Evolutionary conservation across 1,284 basidiomycete species (phyloP).

Genomic region (Farysia itapuensis): DNA sequence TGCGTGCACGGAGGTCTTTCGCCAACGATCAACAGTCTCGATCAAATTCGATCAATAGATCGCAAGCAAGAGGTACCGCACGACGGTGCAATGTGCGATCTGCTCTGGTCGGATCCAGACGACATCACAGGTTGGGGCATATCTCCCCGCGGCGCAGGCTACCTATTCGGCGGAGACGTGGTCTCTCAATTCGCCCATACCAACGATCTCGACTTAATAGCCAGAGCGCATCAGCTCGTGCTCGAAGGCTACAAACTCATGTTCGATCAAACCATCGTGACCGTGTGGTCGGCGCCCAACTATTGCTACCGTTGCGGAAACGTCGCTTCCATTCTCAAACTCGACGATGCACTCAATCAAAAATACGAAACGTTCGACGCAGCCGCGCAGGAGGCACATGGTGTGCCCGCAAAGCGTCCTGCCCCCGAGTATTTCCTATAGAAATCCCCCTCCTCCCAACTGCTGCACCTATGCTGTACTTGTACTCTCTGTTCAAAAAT

Average conservation of each 20-base stretch:
- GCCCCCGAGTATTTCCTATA: constrained; percentile 56
- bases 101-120: constrained; percentile 98
- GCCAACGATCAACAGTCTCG: constrained; percentile 49
- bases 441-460: neutral
- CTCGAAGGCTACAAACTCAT: constrained; percentile 97
- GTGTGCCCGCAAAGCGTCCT: constrained; percentile 52
- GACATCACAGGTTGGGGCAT: constrained; percentile 70
- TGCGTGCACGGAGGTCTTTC: constrained; percentile 91
- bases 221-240: constrained; percentile 93
- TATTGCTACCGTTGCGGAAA: constrained; percentile 76
- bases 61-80: constrained; percentile 99
- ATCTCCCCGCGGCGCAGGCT: constrained; percentile 94
- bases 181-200: constrained; percentile 84
- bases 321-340: constrained; percentile 53
- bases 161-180: constrained; percentile 89
- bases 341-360: constrained; percentile 56
- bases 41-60: constrained; percentile 85
- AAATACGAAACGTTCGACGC: constrained; percentile 57
- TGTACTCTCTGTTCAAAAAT: too few relatives aligned
- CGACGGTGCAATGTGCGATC: constrained; percentile 97
- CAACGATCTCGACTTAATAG: constrained; percentile 92
- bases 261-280: constrained; percentile 94
- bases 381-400: constrained; percentile 50
- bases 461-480: neutral
- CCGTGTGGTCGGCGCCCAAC: constrained; percentile 97